Base-by-base conservation (phyloP, 2,329 filamentous ascomycete genomes). In the Phialophora verrucosa region DNA sequence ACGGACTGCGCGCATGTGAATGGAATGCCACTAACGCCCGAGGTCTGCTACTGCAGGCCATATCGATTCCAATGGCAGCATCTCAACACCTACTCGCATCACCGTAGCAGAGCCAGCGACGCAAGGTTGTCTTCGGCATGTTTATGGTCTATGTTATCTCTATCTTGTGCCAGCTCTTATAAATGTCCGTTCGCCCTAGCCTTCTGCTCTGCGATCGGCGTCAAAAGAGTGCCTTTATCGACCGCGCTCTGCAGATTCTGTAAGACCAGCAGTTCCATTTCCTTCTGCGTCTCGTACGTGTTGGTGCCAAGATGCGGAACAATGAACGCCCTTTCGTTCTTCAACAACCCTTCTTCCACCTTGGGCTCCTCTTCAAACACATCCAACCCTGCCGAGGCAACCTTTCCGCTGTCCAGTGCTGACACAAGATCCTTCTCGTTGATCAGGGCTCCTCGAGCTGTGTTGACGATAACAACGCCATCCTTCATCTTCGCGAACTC, bases 151-250 rank as follows among this genome's bases (percentile, higher is more conserved):
- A 44, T n/a, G 14, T 44, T 27, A 1, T 55, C 51, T n/a, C 25
- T n/a, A 6, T 55, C 27, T 55, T 10, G 1, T 29, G 1, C n/a
- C 7, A 12, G 6, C n/a, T 54, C 56, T 54, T 51, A 69, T 58
- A 69, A 66, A 38, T 69, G 54, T 11, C 63, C 66, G 54, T 67
- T 68, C 38, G 59, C 2, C 38, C 66, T 65, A 11, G 25, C 77
- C 74, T 83, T 85, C 79, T 89, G 87, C 76, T 88, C 87, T 3
- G 84, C 82, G 49, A 89, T 83, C 67, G 84, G 81, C n/a, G 87
- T 89, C 64, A 88, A 76, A 74, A 89, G 75, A 66, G 81, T 81
- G 4, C 84, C 85, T 65, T 83, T 81, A 72, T 87, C 82, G 47
- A 89, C 80, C 5, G 83, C 86, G 35, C 78, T 81, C 73, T 82